These are phyloP conservation scores for Ceratobasidium theobromae DNA, from an alignment of 1,284 basidiomycete genomes.

Conservation along the genomic window DNA sequence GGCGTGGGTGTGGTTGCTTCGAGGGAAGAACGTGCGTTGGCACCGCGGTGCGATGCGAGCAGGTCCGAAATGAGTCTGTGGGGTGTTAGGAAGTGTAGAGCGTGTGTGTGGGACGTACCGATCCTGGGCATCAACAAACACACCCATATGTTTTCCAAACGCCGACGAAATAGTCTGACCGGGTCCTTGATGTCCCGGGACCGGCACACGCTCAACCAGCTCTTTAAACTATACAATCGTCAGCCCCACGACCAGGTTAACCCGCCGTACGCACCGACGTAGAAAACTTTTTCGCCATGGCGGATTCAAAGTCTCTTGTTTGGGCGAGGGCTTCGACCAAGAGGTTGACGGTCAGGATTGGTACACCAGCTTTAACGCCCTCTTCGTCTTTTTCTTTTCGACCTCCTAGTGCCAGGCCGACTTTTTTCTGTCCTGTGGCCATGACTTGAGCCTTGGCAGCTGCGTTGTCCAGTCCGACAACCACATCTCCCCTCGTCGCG, in stretches of 20 bases:
- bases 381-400: conserved; percentile 35
- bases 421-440: neutral
- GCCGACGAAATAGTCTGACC: conserved; percentile 74
- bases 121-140: conserved; percentile 97
- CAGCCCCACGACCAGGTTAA: neutral
- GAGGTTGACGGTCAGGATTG: conserved; percentile 71
- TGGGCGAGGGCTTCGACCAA: conserved; percentile 84
- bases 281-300: conserved; percentile 76
- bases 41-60: conserved; percentile 57
- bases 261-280: conserved; percentile 60
- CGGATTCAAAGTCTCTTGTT: conserved; percentile 81
- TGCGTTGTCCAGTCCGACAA: conserved; percentile 9
- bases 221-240: conserved; percentile 27
- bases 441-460: conserved; percentile 4
- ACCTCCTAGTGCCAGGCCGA: neutral
- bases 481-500: conserved; percentile 56
- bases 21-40: conserved; percentile 63
- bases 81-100: neutral
- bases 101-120: conserved; percentile 55
- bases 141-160: conserved; percentile 88
- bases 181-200: conserved; percentile 35
- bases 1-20: conserved; percentile 52
- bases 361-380: conserved; percentile 36
- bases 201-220: conserved; percentile 21
- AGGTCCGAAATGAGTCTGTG: conserved; percentile 47